Base-by-base conservation (phyloP, 2,329 filamentous ascomycete species). In the Ceratocystis lukuohia region DNA sequence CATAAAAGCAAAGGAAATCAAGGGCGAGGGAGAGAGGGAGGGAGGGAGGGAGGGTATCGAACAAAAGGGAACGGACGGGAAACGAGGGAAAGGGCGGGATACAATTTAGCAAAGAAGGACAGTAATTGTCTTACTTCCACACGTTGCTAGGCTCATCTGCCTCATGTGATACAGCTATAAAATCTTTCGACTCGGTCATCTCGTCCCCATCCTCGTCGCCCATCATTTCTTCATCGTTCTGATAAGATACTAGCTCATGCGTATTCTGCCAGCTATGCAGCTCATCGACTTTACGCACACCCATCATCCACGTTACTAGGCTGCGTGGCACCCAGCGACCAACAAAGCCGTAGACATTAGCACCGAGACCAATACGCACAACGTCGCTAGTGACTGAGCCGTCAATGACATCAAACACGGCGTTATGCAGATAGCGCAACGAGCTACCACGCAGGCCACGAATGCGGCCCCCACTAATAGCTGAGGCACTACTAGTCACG, bases 261-360 rank as follows among this genome's bases (percentile, higher is more conserved):
- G 74, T 76, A 17, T 76, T 76, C 72, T 83, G 81, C 81, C 81
- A 84, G 1, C 78, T 74, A 62, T 79, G 79, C 61, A 85, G 75
- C 73, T 84, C 79, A 65, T 84, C 80, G 17, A 87, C 84, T 66
- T 78, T 78, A 68, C 86, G 80, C 67, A 92, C 83, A 10, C 91
- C 91, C 84, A 97, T 88, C 88, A 97, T 96, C 88, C 90, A 94
- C 1, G 86, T 86, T n/a, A 97, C 88, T 17, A 96, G 74, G 2
- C 85, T 82, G 22, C 84, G 80, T 1, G 94, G 93, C 28, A 88
- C 81, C 83, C 88, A 93, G 48, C 84, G 82, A 5, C 92, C 94
- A 6, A 97, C 88, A 37, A 96, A 80, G 48, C 89, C 88, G 75
- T 97, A 97, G 0, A 91, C 80, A 66, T 88, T 80, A 63, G 91